Conservation (phyloP, 495 filamentous ascomycete genomes). For the Rhypophila decipiens region DNA sequence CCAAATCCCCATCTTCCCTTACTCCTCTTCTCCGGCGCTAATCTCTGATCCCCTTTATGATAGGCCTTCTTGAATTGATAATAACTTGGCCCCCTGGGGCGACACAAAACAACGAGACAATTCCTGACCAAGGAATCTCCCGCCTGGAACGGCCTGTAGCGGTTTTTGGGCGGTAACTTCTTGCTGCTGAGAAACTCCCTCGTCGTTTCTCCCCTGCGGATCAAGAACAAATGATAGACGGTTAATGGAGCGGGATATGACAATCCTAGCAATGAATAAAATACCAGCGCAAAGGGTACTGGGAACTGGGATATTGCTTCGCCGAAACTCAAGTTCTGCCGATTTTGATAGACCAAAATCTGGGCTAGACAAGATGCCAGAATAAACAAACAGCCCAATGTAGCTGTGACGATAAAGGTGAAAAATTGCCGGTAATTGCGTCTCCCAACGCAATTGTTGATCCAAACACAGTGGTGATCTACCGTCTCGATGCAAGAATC, state of each 20-base stretch:
- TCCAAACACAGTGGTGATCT: constrained; percentile 98
- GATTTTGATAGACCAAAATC: constrained; percentile 61
- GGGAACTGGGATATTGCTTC: constrained; percentile 60
- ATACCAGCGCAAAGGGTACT: constrained; percentile 82
- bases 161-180: constrained; percentile 85
- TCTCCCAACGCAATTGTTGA: constrained; percentile 96
- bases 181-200: constrained; percentile 92
- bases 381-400: constrained; percentile 70
- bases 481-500: constrained; percentile 97
- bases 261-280: constrained; percentile 67
- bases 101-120: constrained; percentile 71
- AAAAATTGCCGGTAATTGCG: constrained; percentile 99
- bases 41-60: constrained; percentile 75
- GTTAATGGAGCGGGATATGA: constrained; percentile 82
- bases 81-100: constrained; percentile 84
- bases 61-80: constrained; percentile 77
- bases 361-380: constrained; percentile 74
- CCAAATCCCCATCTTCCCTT: too few species aligned
- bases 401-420: constrained; percentile 72
- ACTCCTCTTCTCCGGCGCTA: too few species aligned
- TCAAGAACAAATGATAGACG: constrained; percentile 85
- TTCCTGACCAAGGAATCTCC: constrained; percentile 69
- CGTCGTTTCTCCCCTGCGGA: constrained; percentile 89
- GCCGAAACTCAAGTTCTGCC: constrained; percentile 56
- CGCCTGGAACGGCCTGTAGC: constrained; percentile 86